Percentiles rank a stretch among this genome's conserved stretches.
Conservation (phyloP, 1,284 basidiomycete species). For the Termitomyces sp. region DNA sequence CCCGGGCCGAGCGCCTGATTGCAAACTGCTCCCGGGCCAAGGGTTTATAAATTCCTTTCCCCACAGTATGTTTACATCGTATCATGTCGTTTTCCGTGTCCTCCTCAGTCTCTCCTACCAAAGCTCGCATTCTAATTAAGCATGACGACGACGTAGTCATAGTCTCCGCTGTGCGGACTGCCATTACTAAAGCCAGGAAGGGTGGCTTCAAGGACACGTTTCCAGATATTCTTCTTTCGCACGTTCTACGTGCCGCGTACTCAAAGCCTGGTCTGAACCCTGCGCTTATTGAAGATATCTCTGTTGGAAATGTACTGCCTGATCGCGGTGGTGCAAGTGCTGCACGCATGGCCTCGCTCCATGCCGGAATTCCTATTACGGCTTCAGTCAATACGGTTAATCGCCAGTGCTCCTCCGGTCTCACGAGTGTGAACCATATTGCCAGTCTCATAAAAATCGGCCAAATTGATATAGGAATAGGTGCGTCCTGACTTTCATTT, state of each 20-base stretch:
- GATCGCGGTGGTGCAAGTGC: slow-evolving; percentile 86
- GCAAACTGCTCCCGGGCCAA: neutral
- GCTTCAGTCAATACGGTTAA: slow-evolving; percentile 88
- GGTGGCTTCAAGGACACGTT: slow-evolving; percentile 93
- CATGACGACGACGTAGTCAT: slow-evolving; percentile 84
- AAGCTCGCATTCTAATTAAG: slow-evolving; percentile 36
- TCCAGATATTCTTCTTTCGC: slow-evolving; percentile 87
- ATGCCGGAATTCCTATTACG: slow-evolving; percentile 87
- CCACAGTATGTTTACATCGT: neutral
- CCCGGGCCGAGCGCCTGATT: neutral
- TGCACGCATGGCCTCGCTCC: slow-evolving; percentile 90
- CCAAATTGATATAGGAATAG: slow-evolving; percentile 92
- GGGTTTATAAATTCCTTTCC: neutral
- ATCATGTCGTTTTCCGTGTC: slow-evolving; percentile 8
- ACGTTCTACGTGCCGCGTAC: slow-evolving; percentile 74
- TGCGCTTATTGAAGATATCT: slow-evolving; percentile 81
- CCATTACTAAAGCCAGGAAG: slow-evolving; percentile 88
- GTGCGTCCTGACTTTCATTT: slow-evolving; percentile 35
- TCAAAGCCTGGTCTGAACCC: slow-evolving; percentile 69
- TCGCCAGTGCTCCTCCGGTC: slow-evolving; percentile 91
- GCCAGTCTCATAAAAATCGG: slow-evolving; percentile 84
- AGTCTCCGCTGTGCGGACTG: slow-evolving; percentile 82
- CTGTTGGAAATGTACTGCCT: slow-evolving; percentile 92
- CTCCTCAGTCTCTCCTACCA: slow-evolving; percentile 22
- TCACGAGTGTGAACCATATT: slow-evolving; percentile 87